Conservation (phyloP, 1,284 basidiomycete genomes). For the Boletus sp. region DNA sequence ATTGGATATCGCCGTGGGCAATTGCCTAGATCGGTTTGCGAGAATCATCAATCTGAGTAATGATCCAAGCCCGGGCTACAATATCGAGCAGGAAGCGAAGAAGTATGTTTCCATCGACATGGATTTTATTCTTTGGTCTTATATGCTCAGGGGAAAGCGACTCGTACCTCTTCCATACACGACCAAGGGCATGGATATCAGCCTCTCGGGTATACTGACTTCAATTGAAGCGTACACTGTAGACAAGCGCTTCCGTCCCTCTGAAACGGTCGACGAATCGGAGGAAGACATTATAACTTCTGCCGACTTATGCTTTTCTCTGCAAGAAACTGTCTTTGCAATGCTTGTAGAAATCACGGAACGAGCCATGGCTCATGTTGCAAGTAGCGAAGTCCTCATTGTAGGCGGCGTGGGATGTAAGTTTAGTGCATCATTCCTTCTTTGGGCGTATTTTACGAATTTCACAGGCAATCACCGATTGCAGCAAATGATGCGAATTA, state of each 20-base stretch:
- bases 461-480: constrained; percentile 79
- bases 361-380: constrained; percentile 98
- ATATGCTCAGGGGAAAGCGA: constrained; percentile 56
- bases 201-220: constrained; percentile 89
- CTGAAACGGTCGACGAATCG: constrained; percentile 35
- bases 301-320: constrained; percentile 92
- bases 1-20: constrained; percentile 97
- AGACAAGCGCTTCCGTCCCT: constrained; percentile 68
- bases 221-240: constrained; percentile 84
- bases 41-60: constrained; percentile 95
- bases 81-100: constrained; percentile 95
- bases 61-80: constrained; percentile 96
- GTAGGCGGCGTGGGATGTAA: constrained; percentile 98
- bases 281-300: constrained; percentile 80
- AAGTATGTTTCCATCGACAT: constrained; percentile 45
- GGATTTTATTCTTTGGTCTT: background rate
- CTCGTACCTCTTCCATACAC: constrained; percentile 88
- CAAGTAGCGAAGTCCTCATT: constrained; percentile 92
- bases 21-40: constrained; percentile 97
- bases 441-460: background rate
- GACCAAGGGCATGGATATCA: constrained; percentile 99
- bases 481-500: constrained; percentile 98
- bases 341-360: constrained; percentile 99
- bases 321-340: constrained; percentile 96
- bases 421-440: constrained; percentile 32